Conservation (phyloP, 164 flowering plant genomes). For the Cinnamomum chago region DNA sequence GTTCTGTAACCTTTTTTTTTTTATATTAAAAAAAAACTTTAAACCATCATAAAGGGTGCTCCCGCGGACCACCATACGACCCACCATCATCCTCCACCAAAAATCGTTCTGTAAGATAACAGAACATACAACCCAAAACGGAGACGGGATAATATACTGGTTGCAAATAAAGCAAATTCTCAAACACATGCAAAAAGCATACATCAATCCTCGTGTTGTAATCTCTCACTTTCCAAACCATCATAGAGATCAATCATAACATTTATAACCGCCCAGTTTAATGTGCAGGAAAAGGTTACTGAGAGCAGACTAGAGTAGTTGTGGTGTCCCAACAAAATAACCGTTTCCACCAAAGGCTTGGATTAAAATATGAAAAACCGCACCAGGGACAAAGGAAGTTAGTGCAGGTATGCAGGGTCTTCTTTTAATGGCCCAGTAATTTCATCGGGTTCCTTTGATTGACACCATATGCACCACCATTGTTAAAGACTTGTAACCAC, state of each 20-base stretch:
- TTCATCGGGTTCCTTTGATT: slow-evolving; percentile 80
- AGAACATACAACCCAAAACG: too few relatives aligned
- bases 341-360: slow-evolving; percentile 99
- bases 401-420: slow-evolving; percentile 98
- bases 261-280: slow-evolving; percentile 84
- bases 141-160: not conserved
- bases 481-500: slow-evolving; percentile 91
- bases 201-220: slow-evolving; percentile 91
- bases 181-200: not conserved
- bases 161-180: not conserved
- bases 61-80: too few relatives aligned
- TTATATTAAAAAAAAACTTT: too few relatives aligned
- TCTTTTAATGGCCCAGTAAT: slow-evolving; percentile 76
- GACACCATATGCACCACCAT: slow-evolving; percentile 97
- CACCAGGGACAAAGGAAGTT: slow-evolving; percentile 88
- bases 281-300: slow-evolving; percentile 67
- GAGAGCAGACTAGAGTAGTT: slow-evolving; percentile 77
- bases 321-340: slow-evolving; percentile 78
- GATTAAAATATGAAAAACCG: slow-evolving; percentile 77
- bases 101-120: too few relatives aligned
- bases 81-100: too few relatives aligned
- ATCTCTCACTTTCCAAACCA: slow-evolving; percentile 92
- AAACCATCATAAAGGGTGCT: too few relatives aligned
- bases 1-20: too few relatives aligned
- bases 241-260: slow-evolving; percentile 91